phyloP scores from a whole-genome alignment of 73 alveolate species.

The Urostyla sp. region DNA sequence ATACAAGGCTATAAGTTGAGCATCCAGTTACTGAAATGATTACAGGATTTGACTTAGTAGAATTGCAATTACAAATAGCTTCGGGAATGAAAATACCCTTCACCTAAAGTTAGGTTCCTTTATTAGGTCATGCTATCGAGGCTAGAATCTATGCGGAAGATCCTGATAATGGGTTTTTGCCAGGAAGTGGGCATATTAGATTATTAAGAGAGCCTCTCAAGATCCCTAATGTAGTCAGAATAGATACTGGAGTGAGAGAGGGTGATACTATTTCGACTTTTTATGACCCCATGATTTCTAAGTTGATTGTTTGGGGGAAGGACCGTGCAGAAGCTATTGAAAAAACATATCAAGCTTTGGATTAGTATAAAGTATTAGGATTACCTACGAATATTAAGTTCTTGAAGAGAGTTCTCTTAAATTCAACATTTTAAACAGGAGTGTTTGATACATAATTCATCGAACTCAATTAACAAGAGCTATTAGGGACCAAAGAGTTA shows the following conservation, averaged over 20 bases:
- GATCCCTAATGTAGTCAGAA: conserved; percentile 69
- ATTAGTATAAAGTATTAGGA: conserved; percentile 84
- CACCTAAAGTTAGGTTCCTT: background rate
- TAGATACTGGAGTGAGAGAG: conserved; percentile 91
- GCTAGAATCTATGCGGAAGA: conserved; percentile 94
- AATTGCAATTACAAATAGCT: conserved; percentile 90
- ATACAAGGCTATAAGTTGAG: conserved; percentile 89
- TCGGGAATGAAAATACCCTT: conserved; percentile 81
- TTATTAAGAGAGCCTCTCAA: conserved; percentile 78
- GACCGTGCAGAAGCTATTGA: conserved; percentile 80
- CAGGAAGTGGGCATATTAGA: conserved; percentile 82
- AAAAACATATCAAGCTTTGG: conserved; percentile 70
- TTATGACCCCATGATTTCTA: conserved; percentile 93
- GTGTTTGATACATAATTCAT: conserved; percentile 86
- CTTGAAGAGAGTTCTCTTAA: conserved; percentile 71
- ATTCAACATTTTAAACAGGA: conserved; percentile 69
- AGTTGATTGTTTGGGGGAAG: conserved; percentile 87
- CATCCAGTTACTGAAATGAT: conserved; percentile 93
- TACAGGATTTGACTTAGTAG: conserved; percentile 76
- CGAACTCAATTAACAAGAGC: conserved; percentile 37
- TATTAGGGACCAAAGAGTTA: conserved; percentile 7
- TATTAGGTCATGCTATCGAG: conserved; percentile 88
- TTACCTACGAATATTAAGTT: conserved; percentile 85
- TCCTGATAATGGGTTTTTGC: conserved; percentile 86
- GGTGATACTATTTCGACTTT: conserved; percentile 86